These are phyloP conservation scores for Fagus crenata DNA, from an alignment of 306 rosid species.

Conservation along the genomic window DNA sequence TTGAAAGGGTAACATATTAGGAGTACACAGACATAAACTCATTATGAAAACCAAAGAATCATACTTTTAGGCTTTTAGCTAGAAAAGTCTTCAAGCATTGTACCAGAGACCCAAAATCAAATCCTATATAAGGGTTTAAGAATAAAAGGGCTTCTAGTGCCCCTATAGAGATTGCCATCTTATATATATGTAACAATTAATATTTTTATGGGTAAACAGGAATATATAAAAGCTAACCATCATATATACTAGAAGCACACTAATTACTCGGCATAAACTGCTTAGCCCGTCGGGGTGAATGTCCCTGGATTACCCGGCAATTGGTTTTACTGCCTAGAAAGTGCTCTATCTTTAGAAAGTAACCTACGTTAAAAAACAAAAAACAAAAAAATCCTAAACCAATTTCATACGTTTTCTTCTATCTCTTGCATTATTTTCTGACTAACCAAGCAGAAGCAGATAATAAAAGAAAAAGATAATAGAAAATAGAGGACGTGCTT, in stretches of 20 bases:
- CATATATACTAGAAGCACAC: too few relatives aligned
- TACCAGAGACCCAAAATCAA: background rate
- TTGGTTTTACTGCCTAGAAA: too few relatives aligned
- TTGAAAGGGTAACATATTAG: background rate
- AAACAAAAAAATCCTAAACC: too few relatives aligned
- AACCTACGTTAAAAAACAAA: too few relatives aligned
- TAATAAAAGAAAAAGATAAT: background rate
- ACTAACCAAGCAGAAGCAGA: slow-evolving; percentile 8
- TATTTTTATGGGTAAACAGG: too few relatives aligned
- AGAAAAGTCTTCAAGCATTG: background rate
- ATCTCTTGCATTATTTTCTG: background rate
- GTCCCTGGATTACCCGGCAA: too few relatives aligned
- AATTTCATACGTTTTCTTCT: background rate
- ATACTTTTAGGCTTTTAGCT: background rate
- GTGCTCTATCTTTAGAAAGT: too few relatives aligned
- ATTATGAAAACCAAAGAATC: background rate
- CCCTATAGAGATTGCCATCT: too few relatives aligned
- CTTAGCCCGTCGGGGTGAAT: too few relatives aligned
- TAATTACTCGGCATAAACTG: too few relatives aligned
- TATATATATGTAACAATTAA: too few relatives aligned
- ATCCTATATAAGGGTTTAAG: background rate
- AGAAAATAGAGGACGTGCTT: slow-evolving; percentile 37
- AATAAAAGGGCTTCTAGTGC: background rate
- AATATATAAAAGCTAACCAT: too few relatives aligned
- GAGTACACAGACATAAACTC: background rate